Percentiles rank a stretch among this genome's conserved stretches.
Conservation (phyloP, 2,329 filamentous ascomycete genomes). For the Emmonsia crescens region DNA sequence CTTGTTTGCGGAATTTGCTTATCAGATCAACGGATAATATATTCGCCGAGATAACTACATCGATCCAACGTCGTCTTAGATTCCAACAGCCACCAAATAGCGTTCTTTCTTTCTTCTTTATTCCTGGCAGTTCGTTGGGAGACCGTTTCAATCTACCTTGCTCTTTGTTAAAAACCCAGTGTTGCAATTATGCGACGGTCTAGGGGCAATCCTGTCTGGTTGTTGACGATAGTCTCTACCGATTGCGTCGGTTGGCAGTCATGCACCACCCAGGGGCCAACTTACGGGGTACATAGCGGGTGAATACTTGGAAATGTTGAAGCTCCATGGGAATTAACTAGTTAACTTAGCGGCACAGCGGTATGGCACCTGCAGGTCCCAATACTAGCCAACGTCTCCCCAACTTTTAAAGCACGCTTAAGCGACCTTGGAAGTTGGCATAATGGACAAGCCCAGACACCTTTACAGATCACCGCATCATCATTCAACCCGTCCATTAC, state of each 20-base stretch:
- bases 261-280: not conserved
- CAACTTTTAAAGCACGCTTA: not conserved
- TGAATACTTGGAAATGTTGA: not conserved
- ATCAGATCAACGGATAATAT: not conserved
- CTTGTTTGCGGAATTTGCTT: not conserved
- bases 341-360: not conserved
- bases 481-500: not conserved
- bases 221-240: not conserved
- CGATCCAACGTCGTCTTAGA: not conserved
- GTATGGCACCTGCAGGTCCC: not conserved
- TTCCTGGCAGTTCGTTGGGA: not conserved
- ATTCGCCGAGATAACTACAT: conserved; percentile 1
- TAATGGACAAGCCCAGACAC: not conserved
- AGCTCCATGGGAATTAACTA: not conserved
- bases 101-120: not conserved
- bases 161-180: not conserved
- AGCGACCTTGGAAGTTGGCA: not conserved
- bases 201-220: not conserved
- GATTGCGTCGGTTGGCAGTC: not conserved
- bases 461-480: not conserved
- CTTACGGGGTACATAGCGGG: not conserved
- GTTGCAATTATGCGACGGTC: not conserved
- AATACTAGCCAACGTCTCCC: not conserved
- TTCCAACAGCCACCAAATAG: not conserved
- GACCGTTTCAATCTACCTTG: not conserved